Percentiles rank a stretch among this genome's conserved stretches.
phyloP scores from a whole-genome alignment of 495 filamentous ascomycete genomes.

The Extremus antarcticus region DNA sequence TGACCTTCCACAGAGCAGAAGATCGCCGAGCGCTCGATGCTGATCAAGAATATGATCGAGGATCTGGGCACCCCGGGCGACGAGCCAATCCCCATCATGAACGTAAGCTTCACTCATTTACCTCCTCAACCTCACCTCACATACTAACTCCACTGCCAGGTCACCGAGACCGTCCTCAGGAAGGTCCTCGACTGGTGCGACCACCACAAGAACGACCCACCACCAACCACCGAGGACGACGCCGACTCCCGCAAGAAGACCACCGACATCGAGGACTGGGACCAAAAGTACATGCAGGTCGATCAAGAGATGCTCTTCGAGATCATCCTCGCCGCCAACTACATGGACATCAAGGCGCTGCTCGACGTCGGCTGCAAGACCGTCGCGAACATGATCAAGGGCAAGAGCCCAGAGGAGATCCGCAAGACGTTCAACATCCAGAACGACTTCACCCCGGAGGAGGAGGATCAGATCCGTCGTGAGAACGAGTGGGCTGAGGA shows the following conservation, averaged over 20 bases:
- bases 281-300: slow-evolving; percentile 99
- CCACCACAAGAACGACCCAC: slow-evolving; percentile 83
- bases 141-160: slow-evolving; percentile 38
- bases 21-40: slow-evolving; percentile 80
- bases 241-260: slow-evolving; percentile 94
- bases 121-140: slow-evolving; percentile 4
- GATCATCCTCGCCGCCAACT: slow-evolving; percentile 85
- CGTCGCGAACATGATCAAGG: slow-evolving; percentile 81
- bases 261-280: slow-evolving; percentile 98
- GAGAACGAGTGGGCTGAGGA: slow-evolving; percentile 84
- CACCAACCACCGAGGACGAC: slow-evolving; percentile 67
- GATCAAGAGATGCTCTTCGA: slow-evolving; percentile 99
- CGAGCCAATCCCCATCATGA: slow-evolving; percentile 73
- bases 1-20: slow-evolving; percentile 49
- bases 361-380: slow-evolving; percentile 79
- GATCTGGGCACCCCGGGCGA: slow-evolving; percentile 60
- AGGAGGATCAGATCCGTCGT: slow-evolving; percentile 72
- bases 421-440: slow-evolving; percentile 77
- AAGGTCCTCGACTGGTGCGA: slow-evolving; percentile 98
- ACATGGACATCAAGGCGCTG: slow-evolving; percentile 71
- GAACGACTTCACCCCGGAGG: slow-evolving; percentile 73
- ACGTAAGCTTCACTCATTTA: slow-evolving; percentile 45
- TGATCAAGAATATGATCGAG: slow-evolving; percentile 97
- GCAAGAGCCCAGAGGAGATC: slow-evolving; percentile 72
- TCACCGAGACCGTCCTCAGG: slow-evolving; percentile 83